phyloP scores from a whole-genome alignment of 257 asterid genomes.

The Datura wrightii region DNA sequence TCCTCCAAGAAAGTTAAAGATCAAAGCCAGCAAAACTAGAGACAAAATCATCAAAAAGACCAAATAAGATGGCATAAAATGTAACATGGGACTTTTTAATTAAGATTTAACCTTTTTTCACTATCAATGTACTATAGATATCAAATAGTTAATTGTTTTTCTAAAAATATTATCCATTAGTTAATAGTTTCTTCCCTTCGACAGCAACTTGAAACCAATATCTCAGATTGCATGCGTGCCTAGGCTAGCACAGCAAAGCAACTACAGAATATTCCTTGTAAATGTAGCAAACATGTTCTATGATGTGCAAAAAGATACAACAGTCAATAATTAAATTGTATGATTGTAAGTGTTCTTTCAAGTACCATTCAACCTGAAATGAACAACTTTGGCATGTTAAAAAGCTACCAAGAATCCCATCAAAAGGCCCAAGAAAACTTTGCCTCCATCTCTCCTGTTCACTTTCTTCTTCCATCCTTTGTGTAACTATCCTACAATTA shows the following conservation, averaged over 20 bases:
- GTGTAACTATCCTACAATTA: constrained; percentile 54
- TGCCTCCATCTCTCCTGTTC: constrained; percentile 73
- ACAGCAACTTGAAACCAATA: background rate
- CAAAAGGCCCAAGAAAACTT: constrained; percentile 79
- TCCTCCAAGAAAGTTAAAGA: background rate
- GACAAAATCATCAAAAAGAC: background rate
- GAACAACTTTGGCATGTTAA: constrained; percentile 85
- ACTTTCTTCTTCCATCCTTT: constrained; percentile 49
- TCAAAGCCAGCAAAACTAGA: constrained; percentile 4
- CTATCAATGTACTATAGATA: background rate
- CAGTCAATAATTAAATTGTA: constrained; percentile 11
- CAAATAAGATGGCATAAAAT: background rate
- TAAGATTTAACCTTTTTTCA: constrained; percentile 4
- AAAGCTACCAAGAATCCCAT: constrained; percentile 82
- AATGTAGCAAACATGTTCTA: constrained; percentile 15
- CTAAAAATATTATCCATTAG: background rate
- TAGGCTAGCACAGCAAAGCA: constrained; percentile 21
- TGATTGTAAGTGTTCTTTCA: constrained; percentile 41
- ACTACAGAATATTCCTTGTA: constrained; percentile 4
- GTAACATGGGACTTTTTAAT: background rate
- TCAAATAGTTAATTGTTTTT: background rate
- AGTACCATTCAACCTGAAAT: constrained; percentile 92
- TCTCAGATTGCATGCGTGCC: background rate
- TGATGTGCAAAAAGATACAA: constrained; percentile 27
- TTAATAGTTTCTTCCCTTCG: background rate